Evolutionary conservation across 495 filamentous ascomycete genomes (phyloP), one percentile per base, ranked within the genome.

Genomic region (Penicillium paradoxum): DNA sequence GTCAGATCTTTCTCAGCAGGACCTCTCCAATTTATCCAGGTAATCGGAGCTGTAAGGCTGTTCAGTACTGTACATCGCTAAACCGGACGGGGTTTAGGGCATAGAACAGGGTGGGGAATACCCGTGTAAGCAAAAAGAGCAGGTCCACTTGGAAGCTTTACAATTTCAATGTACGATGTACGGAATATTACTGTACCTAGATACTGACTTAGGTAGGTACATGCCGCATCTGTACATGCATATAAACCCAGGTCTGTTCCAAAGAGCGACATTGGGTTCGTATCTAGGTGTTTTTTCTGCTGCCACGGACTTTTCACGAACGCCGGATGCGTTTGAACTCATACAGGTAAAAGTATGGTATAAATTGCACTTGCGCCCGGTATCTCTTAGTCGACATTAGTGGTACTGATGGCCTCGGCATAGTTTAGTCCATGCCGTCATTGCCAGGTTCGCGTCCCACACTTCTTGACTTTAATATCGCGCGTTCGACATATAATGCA

Each of bases 361-460:
- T 49, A 58, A 52, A 46, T 33, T 30, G 27, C n/a, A 43, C 32
- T 38, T 53, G 24, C 29, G 32, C 46, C 43, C 30, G 29, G 30
- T 34, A 15, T 37, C 33, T 30, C 37, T 51, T 42, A 24, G 10
- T 54, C 24, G 32, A 13, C 38, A 8, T 55, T 51, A 54, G 48
- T 45, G 27, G 37, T 30, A 45, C 40, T 3, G 17, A 45, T 60
- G 13, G 36, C 60, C 49, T 59, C 56, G 53, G 62, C 58, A 29
- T 48, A 39, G 38, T 49, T 32, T 17, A 58, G 44, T 49, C 45
- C 49, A 63, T 63, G 63, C 60, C 60, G 60, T 66, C 63, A 66
- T 66, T 38, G 32, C 50, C 45, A n/a, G 37, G 17, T 8, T 59
- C 60, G 53, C 63, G 60, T 66, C 53, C 60, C 63, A 55, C 53